Evolutionary conservation across 768 basidiomycete species (phyloP), one percentile per base, ranked within the genome.

Genomic region (Rhodosporidiobolus odoratus): DNA sequence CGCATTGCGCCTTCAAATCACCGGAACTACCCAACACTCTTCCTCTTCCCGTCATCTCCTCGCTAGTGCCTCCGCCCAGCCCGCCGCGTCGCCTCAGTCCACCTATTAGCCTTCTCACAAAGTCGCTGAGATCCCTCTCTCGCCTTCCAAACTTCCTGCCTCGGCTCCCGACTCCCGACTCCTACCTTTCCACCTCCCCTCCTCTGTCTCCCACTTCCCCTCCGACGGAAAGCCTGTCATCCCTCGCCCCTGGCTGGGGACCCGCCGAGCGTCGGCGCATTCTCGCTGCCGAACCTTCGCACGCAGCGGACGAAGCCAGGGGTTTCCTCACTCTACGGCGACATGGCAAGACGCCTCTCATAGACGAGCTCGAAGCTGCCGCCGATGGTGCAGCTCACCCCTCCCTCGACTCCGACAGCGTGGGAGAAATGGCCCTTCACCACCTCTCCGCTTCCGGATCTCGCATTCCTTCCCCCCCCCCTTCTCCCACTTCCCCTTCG

Each of bases 261-360:
- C 56, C 69, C 21, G 37, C n/a, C 30, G 69, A 71, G 43, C 52
- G 69, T 7, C 41, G 69, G 1, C 65, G 69, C 47, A 57, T 71
- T 9, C 56, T 71, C 19, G 69, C 61, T 4, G 61, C 60, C 2
- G 69, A 71, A 37, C 69, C 69, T 15, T 62, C 60, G 21, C 62
- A 61, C 56, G 69, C 65, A 9, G 69, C 69, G 23, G 69, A 71
- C 65, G 69, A 71, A 35, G 69, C 69, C 9, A n/a, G 69, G 25
- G 2, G 30, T 38, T 35, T 13, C n/a, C 30, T 35, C 13, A 8
- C 58, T 30, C 15, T 3, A 4, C 23, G 23, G 8, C 58, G 43
- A 13, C 37, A 41, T 16, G 4, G 52, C 52, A 19, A n/a, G n/a
- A n/a, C n/a, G n/a, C n/a, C n/a, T n/a, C n/a, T n/a, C n/a, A n/a